Evolutionary conservation across 2,329 filamentous ascomycete genomes (phyloP).

Genomic region (Chaetomium olivaceum): DNA sequence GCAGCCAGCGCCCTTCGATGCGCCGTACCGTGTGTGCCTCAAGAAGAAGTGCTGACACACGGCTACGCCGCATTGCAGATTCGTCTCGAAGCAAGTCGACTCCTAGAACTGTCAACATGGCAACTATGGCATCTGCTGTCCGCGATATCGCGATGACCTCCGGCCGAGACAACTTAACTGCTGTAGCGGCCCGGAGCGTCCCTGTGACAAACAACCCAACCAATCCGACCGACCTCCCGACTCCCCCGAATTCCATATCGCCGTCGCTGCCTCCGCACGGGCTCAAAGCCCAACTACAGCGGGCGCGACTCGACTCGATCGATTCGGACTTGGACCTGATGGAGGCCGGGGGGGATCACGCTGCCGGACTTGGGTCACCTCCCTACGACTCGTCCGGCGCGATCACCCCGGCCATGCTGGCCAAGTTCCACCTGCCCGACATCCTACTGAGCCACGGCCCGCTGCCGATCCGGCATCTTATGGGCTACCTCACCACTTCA

Average conservation of each 20-base stretch:
- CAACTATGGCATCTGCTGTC: slow-evolving; percentile 66
- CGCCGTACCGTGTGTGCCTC: slow-evolving; percentile 30
- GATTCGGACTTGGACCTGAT: slow-evolving; percentile 88
- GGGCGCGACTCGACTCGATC: slow-evolving; percentile 62
- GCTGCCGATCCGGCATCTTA: slow-evolving; percentile 90
- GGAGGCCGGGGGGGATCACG: slow-evolving; percentile 57
- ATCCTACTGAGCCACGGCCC: slow-evolving; percentile 89
- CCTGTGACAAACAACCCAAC: slow-evolving; percentile 66
- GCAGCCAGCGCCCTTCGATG: slow-evolving; percentile 25
- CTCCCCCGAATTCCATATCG: slow-evolving; percentile 93
- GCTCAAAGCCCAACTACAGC: slow-evolving; percentile 67
- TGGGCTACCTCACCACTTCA: slow-evolving; percentile 88
- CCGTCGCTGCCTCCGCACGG: slow-evolving; percentile 81
- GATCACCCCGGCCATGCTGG: slow-evolving; percentile 83
- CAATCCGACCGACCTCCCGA: slow-evolving; percentile 76
- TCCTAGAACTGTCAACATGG: slow-evolving; percentile 53
- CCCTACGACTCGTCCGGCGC: slow-evolving; percentile 71
- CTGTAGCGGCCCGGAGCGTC: slow-evolving; percentile 67
- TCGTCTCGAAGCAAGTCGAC: slow-evolving; percentile 48
- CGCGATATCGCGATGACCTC: slow-evolving; percentile 66
- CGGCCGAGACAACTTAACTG: slow-evolving; percentile 70
- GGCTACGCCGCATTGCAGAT: slow-evolving; percentile 39
- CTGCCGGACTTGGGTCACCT: slow-evolving; percentile 46
- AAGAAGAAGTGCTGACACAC: slow-evolving; percentile 36
- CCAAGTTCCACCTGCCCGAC: slow-evolving; percentile 85